Base-by-base conservation (phyloP, 1,139 yeast species). In the Saccharomyces hybrid region DNA sequence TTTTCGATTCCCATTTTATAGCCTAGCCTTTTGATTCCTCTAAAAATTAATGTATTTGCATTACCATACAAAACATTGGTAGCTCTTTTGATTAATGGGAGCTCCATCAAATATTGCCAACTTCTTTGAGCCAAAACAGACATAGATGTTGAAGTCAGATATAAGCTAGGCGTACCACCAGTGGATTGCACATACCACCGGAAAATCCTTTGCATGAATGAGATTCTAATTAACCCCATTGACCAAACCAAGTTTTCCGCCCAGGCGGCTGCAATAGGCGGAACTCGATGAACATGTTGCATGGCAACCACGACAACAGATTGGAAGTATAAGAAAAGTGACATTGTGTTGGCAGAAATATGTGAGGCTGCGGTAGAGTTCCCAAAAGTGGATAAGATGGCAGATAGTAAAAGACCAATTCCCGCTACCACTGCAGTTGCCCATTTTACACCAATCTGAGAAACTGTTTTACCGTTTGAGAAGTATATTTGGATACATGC, bases 201-300 rank as follows among this genome's bases (percentile, higher is more conserved):
- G 68, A 86, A 84, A 62, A 86, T 83, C 55, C 82, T 75, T 70
- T 85, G 91, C 90, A 86, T 85, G 64, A 86, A 86, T 3, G 69
- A 65, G 47, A 84, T 78, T 63, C 82, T 74, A 61, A 86, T 86
- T 57, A 86, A 74, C 1, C 95, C 95, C 91, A 86, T 86, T 2
- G 91, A 84, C 95, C 95, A 86, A 28, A 88, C 88, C 68, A 86
- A 76, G 65, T 86, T 86, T 67, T 84, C 90, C 4, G 88, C 76
- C 95, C 95, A 86, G 5, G 91, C 80, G 34, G 84, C 78, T 2
- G 89, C 93, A 64, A 86, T 85, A 13, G 93, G 93, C 8, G 95
- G 93, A 4, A 84, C 80, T 60, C 82, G 73, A 62, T 83, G 87
- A 52, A 85, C 93, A 60, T 81, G 81, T 65, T 82, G 80, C 91